Percentiles rank a stretch among this genome's conserved stretches.
phyloP scores from a whole-genome alignment of 2,329 filamentous ascomycete genomes.

The Phialophora tarda region DNA sequence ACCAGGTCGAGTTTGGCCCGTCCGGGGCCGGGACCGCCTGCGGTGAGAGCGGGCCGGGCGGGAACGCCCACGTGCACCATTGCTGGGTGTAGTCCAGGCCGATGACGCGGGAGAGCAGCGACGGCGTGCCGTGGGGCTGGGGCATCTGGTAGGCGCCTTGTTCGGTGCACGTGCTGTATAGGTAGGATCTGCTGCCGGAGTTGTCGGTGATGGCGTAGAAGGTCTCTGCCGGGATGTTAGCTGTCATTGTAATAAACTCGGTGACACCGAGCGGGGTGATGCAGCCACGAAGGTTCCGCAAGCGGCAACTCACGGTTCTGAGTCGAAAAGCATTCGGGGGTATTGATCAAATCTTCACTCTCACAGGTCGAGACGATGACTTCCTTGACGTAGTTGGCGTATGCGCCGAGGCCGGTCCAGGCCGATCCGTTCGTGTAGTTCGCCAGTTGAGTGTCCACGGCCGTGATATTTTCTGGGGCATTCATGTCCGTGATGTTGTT shows the following conservation, averaged over 20 bases:
- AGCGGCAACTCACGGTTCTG: conserved; percentile 44
- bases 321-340: conserved; percentile 54
- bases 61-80: conserved; percentile 63
- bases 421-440: conserved; percentile 57
- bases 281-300: too few species aligned
- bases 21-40: conserved; percentile 44
- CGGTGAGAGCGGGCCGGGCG: conserved; percentile 46
- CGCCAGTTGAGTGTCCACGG: conserved; percentile 54
- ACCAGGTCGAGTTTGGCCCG: conserved; percentile 49
- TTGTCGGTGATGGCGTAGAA: conserved; percentile 56
- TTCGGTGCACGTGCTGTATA: conserved; percentile 57
- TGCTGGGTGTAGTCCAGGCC: conserved; percentile 59
- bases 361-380: conserved; percentile 52
- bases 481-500: conserved; percentile 57
- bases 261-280: too few species aligned
- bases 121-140: conserved; percentile 46
- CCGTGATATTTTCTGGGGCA: conserved; percentile 51
- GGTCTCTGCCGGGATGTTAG: conserved; percentile 38
- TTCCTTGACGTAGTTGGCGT: conserved; percentile 59
- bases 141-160: conserved; percentile 58
- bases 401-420: conserved; percentile 59
- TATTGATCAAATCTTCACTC: conserved; percentile 46
- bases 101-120: conserved; percentile 56
- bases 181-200: conserved; percentile 51
- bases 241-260: too few species aligned